Evolutionary conservation across 352 stramenopile species (phyloP).

Genomic region (Globisporangium rhizosaccharum): DNA sequence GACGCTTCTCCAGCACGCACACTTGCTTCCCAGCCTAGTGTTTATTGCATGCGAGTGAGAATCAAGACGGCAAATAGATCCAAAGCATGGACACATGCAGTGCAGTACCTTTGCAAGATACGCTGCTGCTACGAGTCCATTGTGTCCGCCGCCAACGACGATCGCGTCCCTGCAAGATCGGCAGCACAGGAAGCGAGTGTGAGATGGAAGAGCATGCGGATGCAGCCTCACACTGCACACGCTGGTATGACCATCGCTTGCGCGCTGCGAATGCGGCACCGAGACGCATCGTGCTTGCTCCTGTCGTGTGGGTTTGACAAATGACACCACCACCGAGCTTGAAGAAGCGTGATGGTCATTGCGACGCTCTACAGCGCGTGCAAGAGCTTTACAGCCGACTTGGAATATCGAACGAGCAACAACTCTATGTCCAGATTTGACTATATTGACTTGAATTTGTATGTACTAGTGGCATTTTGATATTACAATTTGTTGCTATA

Average conservation of each 20-base stretch:
- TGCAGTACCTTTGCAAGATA: slow-evolving; percentile 78
- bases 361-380: neutral
- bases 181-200: neutral
- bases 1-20: slow-evolving; percentile 83
- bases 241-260: slow-evolving; percentile 32
- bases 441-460: neutral
- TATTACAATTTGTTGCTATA: neutral
- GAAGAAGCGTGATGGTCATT: neutral
- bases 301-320: neutral
- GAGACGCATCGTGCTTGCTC: slow-evolving; percentile 11
- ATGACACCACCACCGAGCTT: neutral
- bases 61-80: neutral
- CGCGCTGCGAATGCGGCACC: slow-evolving; percentile 16
- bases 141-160: slow-evolving; percentile 86
- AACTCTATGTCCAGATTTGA: neutral
- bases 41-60: neutral
- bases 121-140: slow-evolving; percentile 83
- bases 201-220: neutral
- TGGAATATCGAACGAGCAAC: neutral
- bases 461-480: neutral
- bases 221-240: too few species aligned
- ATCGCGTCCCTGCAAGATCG: slow-evolving; percentile 64
- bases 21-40: slow-evolving; percentile 74
- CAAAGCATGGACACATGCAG: neutral
- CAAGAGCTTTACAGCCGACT: neutral